Evolutionary conservation across 2,329 filamentous ascomycete genomes (phyloP).

Genomic region (Aspergillus persii): DNA sequence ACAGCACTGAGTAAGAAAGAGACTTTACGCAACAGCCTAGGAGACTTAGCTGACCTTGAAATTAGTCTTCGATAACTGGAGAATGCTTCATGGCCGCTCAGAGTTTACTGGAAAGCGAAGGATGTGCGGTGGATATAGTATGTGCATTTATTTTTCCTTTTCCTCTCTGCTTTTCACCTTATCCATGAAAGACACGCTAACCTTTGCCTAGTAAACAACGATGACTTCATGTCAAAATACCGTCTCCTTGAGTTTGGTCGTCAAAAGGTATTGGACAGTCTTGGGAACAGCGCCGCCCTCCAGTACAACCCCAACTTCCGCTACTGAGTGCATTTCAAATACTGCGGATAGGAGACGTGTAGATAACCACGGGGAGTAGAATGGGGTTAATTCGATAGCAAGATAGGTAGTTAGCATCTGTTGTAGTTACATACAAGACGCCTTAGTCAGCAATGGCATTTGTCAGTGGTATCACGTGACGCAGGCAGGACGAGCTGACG

Average conservation of each 20-base stretch:
- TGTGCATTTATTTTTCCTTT: constrained; percentile 38
- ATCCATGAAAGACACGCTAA: constrained; percentile 6
- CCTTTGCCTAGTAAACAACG: constrained; percentile 62
- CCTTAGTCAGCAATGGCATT: constrained; percentile 7
- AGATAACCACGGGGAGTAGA: background rate
- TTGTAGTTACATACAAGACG: background rate
- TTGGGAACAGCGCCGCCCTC: constrained; percentile 22
- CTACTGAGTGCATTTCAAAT: constrained; percentile 4
- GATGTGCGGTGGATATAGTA: constrained; percentile 89
- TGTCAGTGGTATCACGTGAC: constrained; percentile 30
- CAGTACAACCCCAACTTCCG: constrained; percentile 12
- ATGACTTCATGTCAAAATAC: constrained; percentile 77
- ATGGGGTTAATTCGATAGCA: background rate
- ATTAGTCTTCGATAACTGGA: constrained; percentile 92
- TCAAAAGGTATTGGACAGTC: constrained; percentile 30
- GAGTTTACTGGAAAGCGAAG: constrained; percentile 80
- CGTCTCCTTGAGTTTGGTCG: constrained; percentile 65
- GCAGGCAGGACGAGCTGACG: constrained; percentile 30
- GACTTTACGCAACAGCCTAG: no score
- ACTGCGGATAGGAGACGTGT: background rate
- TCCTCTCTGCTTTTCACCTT: background rate
- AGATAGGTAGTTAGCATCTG: background rate
- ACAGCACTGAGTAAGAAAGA: constrained; percentile 65
- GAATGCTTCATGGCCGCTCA: constrained; percentile 82
- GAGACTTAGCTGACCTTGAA: constrained; percentile 9